Base-by-base conservation (phyloP, 805 yeast genomes). In the Saccharomycopsis fodiens region DNA sequence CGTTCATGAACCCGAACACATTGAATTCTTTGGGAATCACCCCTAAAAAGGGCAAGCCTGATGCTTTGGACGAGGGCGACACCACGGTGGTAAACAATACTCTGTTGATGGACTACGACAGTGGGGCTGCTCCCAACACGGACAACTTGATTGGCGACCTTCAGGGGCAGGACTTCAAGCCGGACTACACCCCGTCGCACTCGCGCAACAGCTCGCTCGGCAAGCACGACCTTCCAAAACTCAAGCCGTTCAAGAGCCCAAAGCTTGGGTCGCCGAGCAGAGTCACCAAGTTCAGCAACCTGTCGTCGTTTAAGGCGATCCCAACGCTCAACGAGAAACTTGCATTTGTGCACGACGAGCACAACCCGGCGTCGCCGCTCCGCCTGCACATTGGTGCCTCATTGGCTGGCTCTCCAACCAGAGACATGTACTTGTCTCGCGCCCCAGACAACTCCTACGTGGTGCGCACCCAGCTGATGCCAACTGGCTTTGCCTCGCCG, bases 51-150 rank as follows among this genome's bases (percentile, higher is more conserved):
- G 15, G 15, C 36, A 10, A 15, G 17, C 17, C 36, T 32, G 45
- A 44, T 20, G 29, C 17, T n/a, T 19, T 47, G 29, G 54, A 51
- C 37, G 54, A 51, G 27, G 54, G 54, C n/a, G 54, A 51, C 23
- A 51, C 54, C 17, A 51, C 54, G 6, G 48, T 51, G 15, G 46
- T 48, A 16, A 51, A 48, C 22, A 48, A 29, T 25, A 48, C 54
- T 10, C 42, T 48, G 7, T 45, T 51, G 13, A 45, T 51, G 38
- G 54, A 48, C 16, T 25, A 32, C 22, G 39, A 42, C 23, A 47
- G 46, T 10, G 39, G 16, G 15, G 15, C 22, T 13, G 19, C 22
- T 10, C 50, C 47, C 13, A 39, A 42, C 30, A 51, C 49, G 21
- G 44, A 35, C 16, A 48, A 51, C 32, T 45, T 48, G 34, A 48